These are phyloP conservation scores for Cardiospermum halicacabum DNA, from an alignment of 345 rosid genomes.

Conservation along the genomic window DNA sequence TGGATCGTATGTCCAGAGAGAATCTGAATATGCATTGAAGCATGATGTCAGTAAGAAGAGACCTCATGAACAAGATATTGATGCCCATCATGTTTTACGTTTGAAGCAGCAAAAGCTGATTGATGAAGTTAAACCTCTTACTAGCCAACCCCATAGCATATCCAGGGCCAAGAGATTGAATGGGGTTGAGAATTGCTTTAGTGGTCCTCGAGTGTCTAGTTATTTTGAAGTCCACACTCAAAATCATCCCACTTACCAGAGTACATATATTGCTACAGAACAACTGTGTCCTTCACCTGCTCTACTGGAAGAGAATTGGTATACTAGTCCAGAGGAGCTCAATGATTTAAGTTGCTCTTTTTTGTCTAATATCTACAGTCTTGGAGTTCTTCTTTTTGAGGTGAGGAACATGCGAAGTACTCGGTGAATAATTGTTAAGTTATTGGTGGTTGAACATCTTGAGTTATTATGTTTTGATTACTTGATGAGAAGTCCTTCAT, in stretches of 20 bases:
- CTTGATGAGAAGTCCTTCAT: not conserved
- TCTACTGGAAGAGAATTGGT: constrained; percentile 62
- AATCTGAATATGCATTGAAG: constrained; percentile 17
- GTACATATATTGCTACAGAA: constrained; percentile 18
- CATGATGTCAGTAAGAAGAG: constrained; percentile 40
- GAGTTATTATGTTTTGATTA: not conserved
- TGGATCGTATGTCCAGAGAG: constrained; percentile 42
- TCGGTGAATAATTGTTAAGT: not conserved
- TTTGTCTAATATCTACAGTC: constrained; percentile 60
- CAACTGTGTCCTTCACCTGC: constrained; percentile 21
- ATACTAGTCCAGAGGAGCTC: constrained; percentile 56
- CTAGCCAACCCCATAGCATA: constrained; percentile 22
- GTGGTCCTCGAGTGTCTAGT: constrained; percentile 29
- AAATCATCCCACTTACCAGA: constrained; percentile 18
- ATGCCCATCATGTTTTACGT: constrained; percentile 15
- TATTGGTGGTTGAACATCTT: not conserved
- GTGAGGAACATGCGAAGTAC: constrained; percentile 33
- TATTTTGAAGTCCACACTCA: constrained; percentile 28
- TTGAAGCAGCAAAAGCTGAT: constrained; percentile 39
- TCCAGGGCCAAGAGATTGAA: constrained; percentile 27
- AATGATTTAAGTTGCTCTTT: constrained; percentile 34
- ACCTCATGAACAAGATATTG: constrained; percentile 27
- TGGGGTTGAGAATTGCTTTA: too few species aligned
- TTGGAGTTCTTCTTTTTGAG: constrained; percentile 83
- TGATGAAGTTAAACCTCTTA: constrained; percentile 19